A percentile compares a stretch with the other conserved stretches of the same genome.
phyloP scores from a whole-genome alignment of 352 stramenopile genomes.

The Phytophthora uliginosa region DNA sequence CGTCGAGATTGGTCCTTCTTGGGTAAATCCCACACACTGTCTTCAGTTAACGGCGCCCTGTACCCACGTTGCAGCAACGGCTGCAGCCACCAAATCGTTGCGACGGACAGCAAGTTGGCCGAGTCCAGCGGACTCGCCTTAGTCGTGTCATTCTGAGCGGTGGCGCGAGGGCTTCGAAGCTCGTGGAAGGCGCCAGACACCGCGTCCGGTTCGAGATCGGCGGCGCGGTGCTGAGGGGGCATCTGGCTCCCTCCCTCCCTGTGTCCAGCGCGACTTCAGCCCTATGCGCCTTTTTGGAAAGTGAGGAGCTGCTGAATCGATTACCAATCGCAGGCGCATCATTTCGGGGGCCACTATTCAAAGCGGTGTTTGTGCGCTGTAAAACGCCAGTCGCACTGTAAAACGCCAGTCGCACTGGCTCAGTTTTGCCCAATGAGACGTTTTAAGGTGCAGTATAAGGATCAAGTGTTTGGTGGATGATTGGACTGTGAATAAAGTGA shows the following conservation, averaged over 20 bases:
- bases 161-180: conserved; percentile 10
- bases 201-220: neutral
- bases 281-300: neutral
- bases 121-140: conserved; percentile 48
- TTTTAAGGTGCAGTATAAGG: no score
- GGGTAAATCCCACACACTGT: conserved; percentile 54
- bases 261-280: neutral
- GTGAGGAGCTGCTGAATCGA: neutral
- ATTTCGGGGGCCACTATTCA: neutral
- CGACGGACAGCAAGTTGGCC: conserved; percentile 49
- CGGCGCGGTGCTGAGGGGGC: neutral
- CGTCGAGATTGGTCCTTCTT: conserved; percentile 47
- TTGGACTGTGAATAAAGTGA: no score
- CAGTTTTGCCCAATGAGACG: no score
- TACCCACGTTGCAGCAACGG: conserved; percentile 50
- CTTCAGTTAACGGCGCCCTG: conserved; percentile 42
- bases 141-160: neutral
- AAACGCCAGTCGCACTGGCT: neutral
- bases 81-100: conserved; percentile 68
- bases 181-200: conserved; percentile 11
- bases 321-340: neutral
- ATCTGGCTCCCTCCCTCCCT: neutral
- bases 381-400: neutral
- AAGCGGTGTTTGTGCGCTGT: neutral
- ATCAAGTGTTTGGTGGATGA: no score